phyloP scores from a whole-genome alignment of 2,329 filamentous ascomycete species.

The Mycosphaerella sp. region DNA sequence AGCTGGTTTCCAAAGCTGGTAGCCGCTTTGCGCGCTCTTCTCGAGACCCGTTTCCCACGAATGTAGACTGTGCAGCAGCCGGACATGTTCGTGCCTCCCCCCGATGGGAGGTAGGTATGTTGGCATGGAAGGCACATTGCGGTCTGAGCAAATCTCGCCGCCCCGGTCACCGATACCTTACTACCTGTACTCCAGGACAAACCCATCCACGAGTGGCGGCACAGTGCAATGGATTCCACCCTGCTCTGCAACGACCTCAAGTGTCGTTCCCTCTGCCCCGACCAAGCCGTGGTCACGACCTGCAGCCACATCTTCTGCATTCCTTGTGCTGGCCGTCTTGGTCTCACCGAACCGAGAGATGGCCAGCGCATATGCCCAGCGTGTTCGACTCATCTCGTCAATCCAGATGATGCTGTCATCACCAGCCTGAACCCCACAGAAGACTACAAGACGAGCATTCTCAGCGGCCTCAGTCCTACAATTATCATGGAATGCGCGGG shows the following conservation, averaged over 20 bases:
- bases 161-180: too few relatives aligned
- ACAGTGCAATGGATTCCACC: constrained; percentile 61
- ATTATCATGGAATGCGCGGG: constrained; percentile 77
- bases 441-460: constrained; percentile 80
- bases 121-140: not conserved
- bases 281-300: constrained; percentile 75
- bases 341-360: constrained; percentile 51
- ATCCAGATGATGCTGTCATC: constrained; percentile 67
- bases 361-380: constrained; percentile 63
- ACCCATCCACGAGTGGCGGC: not conserved
- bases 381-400: constrained; percentile 61
- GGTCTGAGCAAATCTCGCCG: not conserved
- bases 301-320: constrained; percentile 90
- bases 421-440: constrained; percentile 71
- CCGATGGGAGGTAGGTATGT: not conserved
- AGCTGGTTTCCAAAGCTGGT: not conserved
- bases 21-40: not conserved
- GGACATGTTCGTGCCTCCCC: not conserved
- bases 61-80: too few relatives aligned
- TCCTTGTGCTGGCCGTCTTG: constrained; percentile 60
- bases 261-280: constrained; percentile 62
- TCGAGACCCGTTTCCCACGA: not conserved
- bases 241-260: constrained; percentile 75
- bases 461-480: constrained; percentile 74
- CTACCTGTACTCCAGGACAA: not conserved